A percentile compares a stretch with the other conserved stretches of the same genome.
Evolutionary conservation across 352 stramenopile species (phyloP).

Genomic region (Pseudoperonospora humuli): DNA sequence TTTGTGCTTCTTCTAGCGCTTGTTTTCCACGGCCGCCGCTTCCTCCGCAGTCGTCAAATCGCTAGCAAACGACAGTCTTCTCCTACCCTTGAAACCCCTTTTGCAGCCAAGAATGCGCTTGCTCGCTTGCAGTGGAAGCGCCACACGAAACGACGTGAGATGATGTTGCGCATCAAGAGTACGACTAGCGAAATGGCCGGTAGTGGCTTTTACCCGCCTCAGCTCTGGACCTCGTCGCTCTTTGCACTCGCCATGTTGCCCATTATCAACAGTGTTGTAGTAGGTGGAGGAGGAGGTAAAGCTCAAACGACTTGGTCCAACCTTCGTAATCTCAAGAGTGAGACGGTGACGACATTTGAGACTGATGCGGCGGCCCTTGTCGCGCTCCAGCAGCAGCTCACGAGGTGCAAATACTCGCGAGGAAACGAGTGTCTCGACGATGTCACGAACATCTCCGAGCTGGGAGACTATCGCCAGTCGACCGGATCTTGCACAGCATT

Average conservation of each 20-base stretch:
- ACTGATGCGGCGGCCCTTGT: conserved; percentile 32
- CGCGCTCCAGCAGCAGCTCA: conserved; percentile 36
- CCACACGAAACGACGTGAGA: conserved; percentile 8
- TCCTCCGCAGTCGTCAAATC: conserved; percentile 17
- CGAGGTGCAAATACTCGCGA: conserved; percentile 62
- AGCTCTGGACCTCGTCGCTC: conserved; percentile 34
- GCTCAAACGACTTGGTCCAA: background rate
- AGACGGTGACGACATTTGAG: conserved; percentile 19
- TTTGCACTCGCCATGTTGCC: conserved; percentile 36
- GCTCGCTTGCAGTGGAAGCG: conserved; percentile 25
- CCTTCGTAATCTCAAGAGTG: conserved; percentile 16
- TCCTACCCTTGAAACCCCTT: background rate
- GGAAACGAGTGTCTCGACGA: conserved; percentile 50
- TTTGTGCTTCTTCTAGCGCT: conserved; percentile 30
- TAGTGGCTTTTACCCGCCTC: conserved; percentile 32
- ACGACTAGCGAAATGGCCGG: conserved; percentile 34
- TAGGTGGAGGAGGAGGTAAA: conserved; percentile 15
- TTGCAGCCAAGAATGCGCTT: conserved; percentile 2
- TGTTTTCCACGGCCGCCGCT: conserved; percentile 16
- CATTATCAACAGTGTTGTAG: conserved; percentile 35
- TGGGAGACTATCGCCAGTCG: conserved; percentile 48
- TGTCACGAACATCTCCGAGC: conserved; percentile 31
- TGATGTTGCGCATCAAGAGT: conserved; percentile 31
- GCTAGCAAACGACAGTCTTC: background rate
- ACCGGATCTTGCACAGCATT: conserved; percentile 50